These are phyloP conservation scores for Ophiocordyceps polyrhachis-furcata DNA, from an alignment of 2,329 filamentous ascomycete genomes.

Conservation along the genomic window DNA sequence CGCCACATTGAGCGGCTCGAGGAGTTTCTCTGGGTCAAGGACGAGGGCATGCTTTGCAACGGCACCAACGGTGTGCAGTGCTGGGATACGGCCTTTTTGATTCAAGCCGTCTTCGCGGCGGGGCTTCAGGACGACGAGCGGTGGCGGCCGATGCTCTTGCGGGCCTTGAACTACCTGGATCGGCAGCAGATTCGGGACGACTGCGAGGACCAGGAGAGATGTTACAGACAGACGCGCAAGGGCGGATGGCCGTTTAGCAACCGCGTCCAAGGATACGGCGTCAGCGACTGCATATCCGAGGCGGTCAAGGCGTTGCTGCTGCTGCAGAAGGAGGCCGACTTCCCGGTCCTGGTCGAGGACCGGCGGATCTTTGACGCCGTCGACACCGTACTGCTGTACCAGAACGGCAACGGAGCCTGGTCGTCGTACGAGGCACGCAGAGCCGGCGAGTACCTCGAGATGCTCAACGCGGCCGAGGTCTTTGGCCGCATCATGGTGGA, in stretches of 20 bases:
- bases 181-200: slow-evolving; percentile 81
- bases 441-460: slow-evolving; percentile 60
- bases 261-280: slow-evolving; percentile 79
- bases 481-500: slow-evolving; percentile 97
- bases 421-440: slow-evolving; percentile 78
- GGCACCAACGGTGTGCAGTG: slow-evolving; percentile 96
- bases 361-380: slow-evolving; percentile 71
- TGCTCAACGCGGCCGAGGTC: slow-evolving; percentile 87
- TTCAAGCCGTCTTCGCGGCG: slow-evolving; percentile 65
- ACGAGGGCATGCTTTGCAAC: slow-evolving; percentile 84
- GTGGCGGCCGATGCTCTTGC: slow-evolving; percentile 68
- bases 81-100: slow-evolving; percentile 87
- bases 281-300: slow-evolving; percentile 88
- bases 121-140: slow-evolving; percentile 59
- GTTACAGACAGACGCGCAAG: slow-evolving; percentile 80
- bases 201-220: slow-evolving; percentile 53
- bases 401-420: slow-evolving; percentile 71
- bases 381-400: slow-evolving; percentile 79
- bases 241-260: slow-evolving; percentile 96
- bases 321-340: slow-evolving; percentile 62
- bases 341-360: slow-evolving; percentile 55
- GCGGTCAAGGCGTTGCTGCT: slow-evolving; percentile 72
- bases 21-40: slow-evolving; percentile 82
- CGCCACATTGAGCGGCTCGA: slow-evolving; percentile 65
- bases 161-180: slow-evolving; percentile 72